Base-by-base conservation (phyloP, 1,284 basidiomycete genomes). In the Phellinidium pouzarii region DNA sequence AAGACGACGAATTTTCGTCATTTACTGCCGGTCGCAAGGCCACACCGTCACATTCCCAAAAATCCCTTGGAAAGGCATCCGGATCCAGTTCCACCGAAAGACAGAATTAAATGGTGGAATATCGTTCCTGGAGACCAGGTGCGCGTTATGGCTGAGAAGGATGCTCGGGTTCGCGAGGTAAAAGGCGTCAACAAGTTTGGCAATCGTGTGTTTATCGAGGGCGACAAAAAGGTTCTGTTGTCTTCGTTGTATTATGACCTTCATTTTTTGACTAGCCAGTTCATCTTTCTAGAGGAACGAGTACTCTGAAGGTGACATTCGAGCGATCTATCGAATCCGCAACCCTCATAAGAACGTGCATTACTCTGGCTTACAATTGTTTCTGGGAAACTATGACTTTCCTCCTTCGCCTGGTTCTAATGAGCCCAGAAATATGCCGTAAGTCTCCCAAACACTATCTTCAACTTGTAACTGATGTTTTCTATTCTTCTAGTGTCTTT, bases 71-170 rank as follows among this genome's bases (percentile, higher is more conserved):
- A 53, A 12, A 50, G 29, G 46, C 14, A 25, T 12, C 27, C 27
- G 23, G 84, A 84, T 64, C 74, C 77, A 40, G 79, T 78, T 48
- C 72, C 76, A 34, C 74, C 77, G 14, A 75, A 75, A 55, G 83
- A 89, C 60, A 76, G 87, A 50, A 85, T 91, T 48, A 87, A 88
- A 66, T 82, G 78, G 64, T 91, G 87, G 87, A 91, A 91, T 61
- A 77, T 91, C 57, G 82, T 89, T 25, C 86, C 88, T 6, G 87
- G 87, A n/a, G 87, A 91, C 68, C 77, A 78, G 53, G 79, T 91
- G 61, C 76, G 83, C 48, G 59, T 90, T 50, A 74, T 77, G 7
- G 85, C 85, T 22, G 83, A 88, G 65, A 72, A 72, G 54, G 71
- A 72, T 42, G 75, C 75, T 44, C 72, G 65, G 1, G 65, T 88